Evolutionary conservation across 139 green algal species (phyloP).

Genomic region (Limnomonas spitsbergensis): DNA sequence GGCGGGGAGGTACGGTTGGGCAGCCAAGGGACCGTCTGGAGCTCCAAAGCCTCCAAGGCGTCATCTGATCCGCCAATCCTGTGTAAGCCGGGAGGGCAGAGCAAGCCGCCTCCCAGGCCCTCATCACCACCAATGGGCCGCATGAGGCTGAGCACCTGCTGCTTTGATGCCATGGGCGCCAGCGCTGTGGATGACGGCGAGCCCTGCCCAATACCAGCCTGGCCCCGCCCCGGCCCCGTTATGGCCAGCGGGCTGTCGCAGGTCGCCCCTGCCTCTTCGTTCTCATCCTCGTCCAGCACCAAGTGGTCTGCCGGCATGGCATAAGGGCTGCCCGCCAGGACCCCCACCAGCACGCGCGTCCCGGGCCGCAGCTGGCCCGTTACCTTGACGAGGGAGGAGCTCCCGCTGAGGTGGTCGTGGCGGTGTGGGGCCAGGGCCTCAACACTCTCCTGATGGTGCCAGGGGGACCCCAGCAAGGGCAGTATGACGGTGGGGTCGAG

Average conservation of each 20-base stretch:
- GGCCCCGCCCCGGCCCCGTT: too few relatives aligned
- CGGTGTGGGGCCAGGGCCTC: too few relatives aligned
- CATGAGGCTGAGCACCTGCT: constrained; percentile 3
- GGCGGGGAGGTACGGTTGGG: too few relatives aligned
- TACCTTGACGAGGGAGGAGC: constrained; percentile 9
- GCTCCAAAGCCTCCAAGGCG: too few relatives aligned
- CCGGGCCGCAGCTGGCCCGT: constrained; percentile 21
- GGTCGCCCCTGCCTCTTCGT: too few relatives aligned
- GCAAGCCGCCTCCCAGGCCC: constrained; percentile 23
- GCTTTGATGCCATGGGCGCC: background rate
- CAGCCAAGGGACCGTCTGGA: too few relatives aligned
- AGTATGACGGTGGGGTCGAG: constrained; percentile 24
- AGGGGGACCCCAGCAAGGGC: too few relatives aligned
- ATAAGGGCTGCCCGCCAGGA: constrained; percentile 49
- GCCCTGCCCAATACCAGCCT: too few relatives aligned
- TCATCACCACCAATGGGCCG: background rate
- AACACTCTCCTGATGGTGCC: too few relatives aligned
- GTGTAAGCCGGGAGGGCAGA: constrained; percentile 22
- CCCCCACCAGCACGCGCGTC: constrained; percentile 47
- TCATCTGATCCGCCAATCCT: too few relatives aligned
- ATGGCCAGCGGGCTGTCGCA: too few relatives aligned
- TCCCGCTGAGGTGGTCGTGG: too few relatives aligned
- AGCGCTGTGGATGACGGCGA: constrained; percentile 1
- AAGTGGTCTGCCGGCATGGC: constrained; percentile 58
- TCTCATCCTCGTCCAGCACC: constrained; percentile 28